phyloP scores from a whole-genome alignment of 129 eudicot species.

The Centella asiatica region DNA sequence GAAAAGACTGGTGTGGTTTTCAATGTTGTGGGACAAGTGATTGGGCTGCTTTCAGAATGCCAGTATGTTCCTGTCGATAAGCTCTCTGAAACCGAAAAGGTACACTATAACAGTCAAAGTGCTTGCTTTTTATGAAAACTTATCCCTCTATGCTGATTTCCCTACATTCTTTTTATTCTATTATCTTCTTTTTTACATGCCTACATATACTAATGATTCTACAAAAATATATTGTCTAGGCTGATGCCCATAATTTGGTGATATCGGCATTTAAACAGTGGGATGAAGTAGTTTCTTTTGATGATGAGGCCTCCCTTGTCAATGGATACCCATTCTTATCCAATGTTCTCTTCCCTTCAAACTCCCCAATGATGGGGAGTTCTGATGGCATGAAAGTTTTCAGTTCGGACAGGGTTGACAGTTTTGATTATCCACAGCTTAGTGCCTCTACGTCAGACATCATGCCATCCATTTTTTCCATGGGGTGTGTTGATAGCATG shows the following conservation, averaged over 20 bases:
- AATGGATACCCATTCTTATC: constrained; percentile 31
- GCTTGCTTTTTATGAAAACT: constrained; percentile 1
- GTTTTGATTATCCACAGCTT: constrained; percentile 34
- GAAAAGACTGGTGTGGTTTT: constrained; percentile 62
- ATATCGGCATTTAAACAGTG: constrained; percentile 44
- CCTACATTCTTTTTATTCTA: background rate
- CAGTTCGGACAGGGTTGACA: constrained; percentile 22
- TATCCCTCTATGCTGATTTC: background rate
- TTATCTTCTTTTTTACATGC: background rate
- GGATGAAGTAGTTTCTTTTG: constrained; percentile 40
- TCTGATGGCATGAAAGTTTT: constrained; percentile 19
- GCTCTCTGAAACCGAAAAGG: constrained; percentile 64
- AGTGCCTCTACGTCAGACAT: constrained; percentile 35
- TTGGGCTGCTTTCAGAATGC: constrained; percentile 53
- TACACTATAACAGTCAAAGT: constrained; percentile 5
- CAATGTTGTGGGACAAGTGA: constrained; percentile 69
- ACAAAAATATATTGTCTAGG: constrained; percentile 25
- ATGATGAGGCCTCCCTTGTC: constrained; percentile 45
- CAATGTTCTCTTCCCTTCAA: constrained; percentile 19
- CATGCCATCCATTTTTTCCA: constrained; percentile 38
- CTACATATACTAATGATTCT: background rate
- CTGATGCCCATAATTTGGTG: constrained; percentile 52
- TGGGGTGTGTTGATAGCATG: constrained; percentile 18
- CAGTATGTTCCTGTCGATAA: constrained; percentile 40
- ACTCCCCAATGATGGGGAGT: constrained; percentile 21